Evolutionary conservation across 2,329 filamentous ascomycete species (phyloP), one percentile per base, ranked within the genome.

Genomic region (Leptographium wingfieldii): DNA sequence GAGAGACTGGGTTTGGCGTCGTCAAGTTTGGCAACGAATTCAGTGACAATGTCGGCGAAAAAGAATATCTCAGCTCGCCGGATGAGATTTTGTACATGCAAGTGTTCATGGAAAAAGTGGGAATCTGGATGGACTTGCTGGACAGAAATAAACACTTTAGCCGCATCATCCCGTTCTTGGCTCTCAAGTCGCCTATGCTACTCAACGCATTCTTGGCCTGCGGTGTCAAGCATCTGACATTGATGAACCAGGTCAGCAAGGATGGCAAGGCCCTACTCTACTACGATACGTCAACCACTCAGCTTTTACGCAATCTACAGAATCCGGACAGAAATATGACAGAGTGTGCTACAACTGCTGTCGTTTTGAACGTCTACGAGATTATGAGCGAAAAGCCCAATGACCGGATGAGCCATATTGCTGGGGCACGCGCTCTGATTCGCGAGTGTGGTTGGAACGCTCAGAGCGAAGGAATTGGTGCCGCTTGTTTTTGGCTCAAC

Each of bases 401-500:
- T 46, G 84, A 90, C 66, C 81, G 87, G n/a, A 92, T 94, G 86
- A 92, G 88, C 66, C 92, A 96, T 68, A 92, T 92, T 65, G 86
- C 88, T 0, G 90, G 90, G 5, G 90, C 90, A 11, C 81, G 90
- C 58, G 90, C 90, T 1, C 76, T 96, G 56, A 92, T 96, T 67
- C 89, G 90, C 63, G 90, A 96, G 69, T 96, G 91, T 67, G 84
- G 85, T 5, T 96, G 92, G 92, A 87, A 90, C 67, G 90, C 90
- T 0, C 83, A 79, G 63, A 88, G 88, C 43, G 81, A 79, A 1
- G 91, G 92, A 0, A 83, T 96, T 25, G 92, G 90, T 0, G 83
- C 85, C 0, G 90, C 92, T 1, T 96, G 92, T 71, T 96, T 96
- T 73, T 96, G 92, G 92, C 77, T 96, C 46, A 96, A 95, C 67